Conservation (phyloP, 352 stramenopile species). For the Phytophthora pinifolia region DNA sequence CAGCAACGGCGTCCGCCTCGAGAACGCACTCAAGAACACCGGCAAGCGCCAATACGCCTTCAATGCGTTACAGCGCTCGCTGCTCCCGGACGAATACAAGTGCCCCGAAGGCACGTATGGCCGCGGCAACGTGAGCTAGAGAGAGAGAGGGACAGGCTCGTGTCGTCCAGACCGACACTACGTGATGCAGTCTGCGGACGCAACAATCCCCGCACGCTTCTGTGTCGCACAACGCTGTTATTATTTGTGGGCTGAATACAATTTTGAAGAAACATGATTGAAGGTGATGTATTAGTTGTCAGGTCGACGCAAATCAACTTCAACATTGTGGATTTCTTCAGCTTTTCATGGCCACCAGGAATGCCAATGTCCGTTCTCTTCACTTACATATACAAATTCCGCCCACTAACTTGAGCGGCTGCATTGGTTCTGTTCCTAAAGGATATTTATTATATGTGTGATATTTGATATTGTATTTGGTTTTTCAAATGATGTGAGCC, state of each 20-base stretch:
- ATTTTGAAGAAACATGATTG: conserved; percentile 18
- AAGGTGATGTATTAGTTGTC: too few relatives aligned
- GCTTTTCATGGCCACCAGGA: too few relatives aligned
- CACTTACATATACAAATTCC: too few relatives aligned
- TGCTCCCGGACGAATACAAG: conserved; percentile 75
- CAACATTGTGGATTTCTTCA: too few relatives aligned
- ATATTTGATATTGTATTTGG: too few relatives aligned
- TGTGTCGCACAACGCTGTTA: conserved; percentile 24
- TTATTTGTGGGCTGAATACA: conserved; percentile 33
- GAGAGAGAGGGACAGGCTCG: conserved; percentile 11
- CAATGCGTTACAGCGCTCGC: conserved; percentile 72
- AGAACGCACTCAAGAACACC: conserved; percentile 79
- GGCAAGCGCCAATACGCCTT: conserved; percentile 79
- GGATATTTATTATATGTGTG: too few relatives aligned
- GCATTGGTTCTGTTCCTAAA: too few relatives aligned
- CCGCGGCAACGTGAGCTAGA: conserved; percentile 69
- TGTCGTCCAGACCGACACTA: conserved; percentile 7
- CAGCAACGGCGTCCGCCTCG: conserved; percentile 69
- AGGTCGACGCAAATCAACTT: too few relatives aligned
- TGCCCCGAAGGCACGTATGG: conserved; percentile 84
- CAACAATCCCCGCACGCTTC: not conserved
- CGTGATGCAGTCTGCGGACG: conserved; percentile 4
- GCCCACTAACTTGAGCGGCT: too few relatives aligned
- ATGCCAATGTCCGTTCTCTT: too few relatives aligned
- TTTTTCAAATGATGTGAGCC: too few relatives aligned